These are phyloP conservation scores for Senna siamea DNA, from an alignment of 306 rosid genomes.

Conservation along the genomic window DNA sequence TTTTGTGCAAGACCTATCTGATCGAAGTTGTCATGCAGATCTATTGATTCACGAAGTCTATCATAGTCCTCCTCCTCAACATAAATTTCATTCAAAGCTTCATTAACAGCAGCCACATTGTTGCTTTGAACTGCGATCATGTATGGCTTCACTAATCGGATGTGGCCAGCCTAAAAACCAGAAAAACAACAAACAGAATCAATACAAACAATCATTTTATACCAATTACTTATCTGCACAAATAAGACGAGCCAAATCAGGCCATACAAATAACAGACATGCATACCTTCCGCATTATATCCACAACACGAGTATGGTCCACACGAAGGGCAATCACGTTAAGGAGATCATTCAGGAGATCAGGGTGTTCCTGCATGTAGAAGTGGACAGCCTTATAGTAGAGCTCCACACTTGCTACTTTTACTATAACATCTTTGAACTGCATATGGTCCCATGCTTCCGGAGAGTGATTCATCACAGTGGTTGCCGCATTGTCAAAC, in stretches of 20 bases:
- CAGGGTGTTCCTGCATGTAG: constrained; percentile 96
- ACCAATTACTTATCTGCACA: constrained; percentile 20
- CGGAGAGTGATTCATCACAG: constrained; percentile 95
- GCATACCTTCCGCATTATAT: constrained; percentile 87
- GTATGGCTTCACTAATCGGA: constrained; percentile 90
- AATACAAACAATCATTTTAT: constrained; percentile 17
- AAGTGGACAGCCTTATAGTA: constrained; percentile 97
- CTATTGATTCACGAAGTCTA: constrained; percentile 92
- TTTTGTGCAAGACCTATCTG: constrained; percentile 94
- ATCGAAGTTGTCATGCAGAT: constrained; percentile 88
- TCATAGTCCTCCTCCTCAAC: constrained; percentile 96
- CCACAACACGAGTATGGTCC: constrained; percentile 95
- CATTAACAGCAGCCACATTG: constrained; percentile 92
- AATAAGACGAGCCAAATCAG: constrained; percentile 10
- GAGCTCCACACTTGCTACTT: constrained; percentile 96
- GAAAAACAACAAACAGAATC: constrained; percentile 21
- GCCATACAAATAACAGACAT: constrained; percentile 3
- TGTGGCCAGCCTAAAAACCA: constrained; percentile 80
- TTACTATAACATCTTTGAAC: constrained; percentile 88
- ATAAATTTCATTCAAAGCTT: constrained; percentile 90
- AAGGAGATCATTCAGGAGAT: constrained; percentile 85
- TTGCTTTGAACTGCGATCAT: constrained; percentile 98
- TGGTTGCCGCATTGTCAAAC: constrained; percentile 95
- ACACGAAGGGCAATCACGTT: constrained; percentile 95
- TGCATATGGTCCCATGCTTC: constrained; percentile 99